Conservation (phyloP, 1,284 basidiomycete species). For the Apiotrichum siamense region DNA sequence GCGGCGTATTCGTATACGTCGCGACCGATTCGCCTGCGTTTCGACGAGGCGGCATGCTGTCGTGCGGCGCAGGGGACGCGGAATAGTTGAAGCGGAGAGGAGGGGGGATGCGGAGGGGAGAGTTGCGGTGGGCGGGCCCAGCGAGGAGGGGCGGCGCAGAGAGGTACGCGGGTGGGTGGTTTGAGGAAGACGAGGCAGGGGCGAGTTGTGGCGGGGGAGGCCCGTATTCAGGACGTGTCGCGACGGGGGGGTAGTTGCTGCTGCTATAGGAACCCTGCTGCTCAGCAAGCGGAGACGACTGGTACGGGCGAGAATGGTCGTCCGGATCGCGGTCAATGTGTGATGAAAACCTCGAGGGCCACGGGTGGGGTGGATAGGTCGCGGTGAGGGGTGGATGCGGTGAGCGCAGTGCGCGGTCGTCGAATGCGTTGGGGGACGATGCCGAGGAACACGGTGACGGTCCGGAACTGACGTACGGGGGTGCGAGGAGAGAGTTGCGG, state of each 20-base stretch:
- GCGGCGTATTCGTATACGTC: conserved; percentile 18
- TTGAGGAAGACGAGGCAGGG: neutral
- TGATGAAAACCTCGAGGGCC: conserved; percentile 13
- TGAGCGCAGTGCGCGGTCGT: conserved; percentile 34
- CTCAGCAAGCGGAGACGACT: conserved; percentile 19
- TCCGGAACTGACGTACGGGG: neutral
- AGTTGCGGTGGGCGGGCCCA: conserved; percentile 5
- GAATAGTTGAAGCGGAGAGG: conserved; percentile 42
- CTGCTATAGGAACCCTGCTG: neutral
- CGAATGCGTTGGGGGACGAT: conserved; percentile 15
- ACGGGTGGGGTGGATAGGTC: conserved; percentile 18
- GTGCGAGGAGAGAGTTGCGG: neutral
- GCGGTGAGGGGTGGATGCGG: conserved; percentile 43
- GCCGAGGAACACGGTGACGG: conserved; percentile 12
- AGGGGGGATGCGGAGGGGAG: conserved; percentile 36
- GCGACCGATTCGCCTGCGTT: conserved; percentile 26
- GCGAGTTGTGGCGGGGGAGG: conserved; percentile 10
- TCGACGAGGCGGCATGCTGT: conserved; percentile 35
- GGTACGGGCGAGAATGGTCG: conserved; percentile 11
- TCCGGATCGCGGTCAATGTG: conserved; percentile 3
- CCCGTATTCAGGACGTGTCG: conserved; percentile 1
- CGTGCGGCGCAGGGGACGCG: conserved; percentile 22
- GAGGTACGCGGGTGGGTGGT: conserved; percentile 10
- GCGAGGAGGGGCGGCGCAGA: conserved; percentile 11
- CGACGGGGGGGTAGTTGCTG: neutral